A percentile compares a stretch with the other conserved stretches of the same genome.
phyloP scores from a whole-genome alignment of 345 rosid species.

The Trapa bicornis region DNA sequence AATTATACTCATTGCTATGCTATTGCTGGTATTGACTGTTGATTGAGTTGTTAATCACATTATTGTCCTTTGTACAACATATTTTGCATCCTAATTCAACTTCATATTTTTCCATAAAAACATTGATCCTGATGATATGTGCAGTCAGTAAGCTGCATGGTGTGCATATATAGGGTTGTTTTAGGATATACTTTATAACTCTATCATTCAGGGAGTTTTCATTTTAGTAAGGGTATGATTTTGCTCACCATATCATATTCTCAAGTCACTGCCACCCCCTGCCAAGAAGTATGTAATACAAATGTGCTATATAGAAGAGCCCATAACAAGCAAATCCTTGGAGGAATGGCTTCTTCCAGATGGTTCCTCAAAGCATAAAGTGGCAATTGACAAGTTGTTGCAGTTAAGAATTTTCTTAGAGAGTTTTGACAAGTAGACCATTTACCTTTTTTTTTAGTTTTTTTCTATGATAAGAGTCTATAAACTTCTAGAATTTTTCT shows the following conservation, averaged over 20 bases:
- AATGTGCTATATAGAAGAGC: slow-evolving; percentile 45
- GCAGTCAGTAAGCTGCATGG: background rate
- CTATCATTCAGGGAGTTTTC: background rate
- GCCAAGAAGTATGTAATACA: slow-evolving; percentile 80
- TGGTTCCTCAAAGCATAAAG: slow-evolving; percentile 65
- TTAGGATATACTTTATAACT: background rate
- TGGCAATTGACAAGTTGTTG: slow-evolving; percentile 63
- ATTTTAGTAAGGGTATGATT: background rate
- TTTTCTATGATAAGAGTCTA: background rate
- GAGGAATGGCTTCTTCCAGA: slow-evolving; percentile 76
- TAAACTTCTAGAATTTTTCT: background rate
- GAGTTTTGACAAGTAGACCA: slow-evolving; percentile 33
- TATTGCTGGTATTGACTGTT: no score
- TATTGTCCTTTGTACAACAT: background rate
- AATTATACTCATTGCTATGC: background rate
- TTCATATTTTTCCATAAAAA: no score
- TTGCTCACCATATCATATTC: background rate
- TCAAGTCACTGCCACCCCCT: slow-evolving; percentile 82
- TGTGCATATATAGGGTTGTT: background rate
- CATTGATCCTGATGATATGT: background rate
- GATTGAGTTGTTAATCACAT: background rate
- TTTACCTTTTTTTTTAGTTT: background rate
- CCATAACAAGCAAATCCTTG: slow-evolving; percentile 38
- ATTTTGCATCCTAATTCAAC: no score
- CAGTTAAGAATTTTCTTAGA: slow-evolving; percentile 55